Evolutionary conservation across 2,329 filamentous ascomycete genomes (phyloP).

Genomic region (Macroventuria anomochaeta): DNA sequence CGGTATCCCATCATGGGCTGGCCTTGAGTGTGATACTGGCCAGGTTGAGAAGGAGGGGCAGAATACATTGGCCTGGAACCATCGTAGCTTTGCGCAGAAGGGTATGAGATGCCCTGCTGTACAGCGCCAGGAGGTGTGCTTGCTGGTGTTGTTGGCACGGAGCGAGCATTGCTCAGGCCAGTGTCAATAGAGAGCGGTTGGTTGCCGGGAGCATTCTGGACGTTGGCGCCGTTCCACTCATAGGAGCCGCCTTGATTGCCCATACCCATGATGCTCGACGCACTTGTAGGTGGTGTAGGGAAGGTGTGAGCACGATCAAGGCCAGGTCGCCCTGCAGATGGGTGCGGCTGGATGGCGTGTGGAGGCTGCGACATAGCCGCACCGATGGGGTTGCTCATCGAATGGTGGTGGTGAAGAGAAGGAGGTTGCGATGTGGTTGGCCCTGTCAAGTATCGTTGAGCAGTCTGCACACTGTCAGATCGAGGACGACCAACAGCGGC

Average conservation of each 20-base stretch:
- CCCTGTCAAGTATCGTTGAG: conserved; percentile 63
- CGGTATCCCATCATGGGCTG: conserved; percentile 70
- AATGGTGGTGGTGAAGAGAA: conserved; percentile 74
- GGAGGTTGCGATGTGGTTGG: conserved; percentile 66
- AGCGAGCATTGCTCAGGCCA: conserved; percentile 76
- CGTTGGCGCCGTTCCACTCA: conserved; percentile 70
- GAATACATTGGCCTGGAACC: conserved; percentile 80
- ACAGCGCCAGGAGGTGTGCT: conserved; percentile 85
- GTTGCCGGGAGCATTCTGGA: conserved; percentile 60
- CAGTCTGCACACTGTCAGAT: conserved; percentile 50
- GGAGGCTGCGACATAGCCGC: conserved; percentile 70
- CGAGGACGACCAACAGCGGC: conserved; percentile 72
- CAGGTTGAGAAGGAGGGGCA: conserved; percentile 68
- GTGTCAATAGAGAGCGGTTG: conserved; percentile 85
- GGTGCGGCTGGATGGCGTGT: conserved; percentile 67
- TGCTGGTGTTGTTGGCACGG: conserved; percentile 88
- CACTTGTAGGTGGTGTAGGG: conserved; percentile 89
- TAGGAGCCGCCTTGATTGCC: conserved; percentile 75
- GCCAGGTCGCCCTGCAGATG: conserved; percentile 68
- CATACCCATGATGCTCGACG: conserved; percentile 84
- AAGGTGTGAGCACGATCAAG: conserved; percentile 86
- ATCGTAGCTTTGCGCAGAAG: conserved; percentile 75
- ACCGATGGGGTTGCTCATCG: conserved; percentile 66
- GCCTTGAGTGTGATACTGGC: conserved; percentile 70
- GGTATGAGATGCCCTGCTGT: conserved; percentile 82